Evolutionary conservation across 148 eudicot species (phyloP), one percentile per base, ranked within the genome.

Genomic region (Dysphania ambrosioides): DNA sequence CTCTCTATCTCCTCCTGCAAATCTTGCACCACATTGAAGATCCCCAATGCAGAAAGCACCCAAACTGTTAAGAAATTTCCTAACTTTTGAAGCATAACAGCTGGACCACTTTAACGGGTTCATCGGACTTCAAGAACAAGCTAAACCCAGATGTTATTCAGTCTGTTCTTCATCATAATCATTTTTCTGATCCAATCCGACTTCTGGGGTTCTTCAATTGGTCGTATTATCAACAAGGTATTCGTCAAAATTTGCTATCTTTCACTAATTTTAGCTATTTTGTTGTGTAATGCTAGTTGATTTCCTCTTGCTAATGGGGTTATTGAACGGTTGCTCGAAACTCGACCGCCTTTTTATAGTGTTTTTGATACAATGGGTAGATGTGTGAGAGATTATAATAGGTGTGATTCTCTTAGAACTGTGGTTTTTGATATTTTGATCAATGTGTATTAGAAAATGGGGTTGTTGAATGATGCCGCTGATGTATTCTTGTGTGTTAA

Each of bases 171-270:
- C 81, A 70, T 44, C 78, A 81, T 27, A 83, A 79, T 70, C 78
- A 72, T 61, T 47, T 26, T 13, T 75, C 47, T 58, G 85, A 93
- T 67, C 90, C 96, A 34, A 75, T 83, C 72, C 83, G 83, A 29
- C 86, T 90, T 49, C 76, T 87, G 47, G 78, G 83, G 63, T 93
- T 93, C 91, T 93, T 93, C 81, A 55, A 81, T 66, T 93, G 97
- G 96, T 83, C 90, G 19, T 31, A 61, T 78, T 66, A 71, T 58
- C 82, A 80, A 77, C 65, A 86, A 86, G 88, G 88, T 90, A 79
- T 72, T 67, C 76, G 75, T 80, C 93, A 88, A 26, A 82, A 86
- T 73, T 72, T 93, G 74, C 59, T 74, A 73, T 87, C 93, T 40
- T 84, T 79, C 75, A 86, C 87, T n/a, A 7, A 72, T 88, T 80